These are phyloP conservation scores for Aspergillus hiratsukae DNA, from an alignment of 2,329 filamentous ascomycete genomes.

Conservation along the genomic window DNA sequence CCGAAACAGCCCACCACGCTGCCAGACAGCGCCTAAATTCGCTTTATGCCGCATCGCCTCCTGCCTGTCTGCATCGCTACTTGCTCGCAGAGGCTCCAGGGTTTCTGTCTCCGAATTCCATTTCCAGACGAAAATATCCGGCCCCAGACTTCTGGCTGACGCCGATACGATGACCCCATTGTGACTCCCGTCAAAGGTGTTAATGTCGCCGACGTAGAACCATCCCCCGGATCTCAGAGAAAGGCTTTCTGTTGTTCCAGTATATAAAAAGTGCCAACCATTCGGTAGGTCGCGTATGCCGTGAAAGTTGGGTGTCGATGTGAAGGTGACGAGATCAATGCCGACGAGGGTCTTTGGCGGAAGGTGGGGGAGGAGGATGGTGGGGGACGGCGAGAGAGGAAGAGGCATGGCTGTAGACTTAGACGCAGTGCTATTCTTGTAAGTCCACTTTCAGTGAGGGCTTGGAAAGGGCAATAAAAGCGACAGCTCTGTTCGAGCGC, in stretches of 20 bases:
- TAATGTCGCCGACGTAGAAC: constrained; percentile 49
- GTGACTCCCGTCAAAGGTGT: constrained; percentile 13
- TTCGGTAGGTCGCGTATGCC: constrained; percentile 56
- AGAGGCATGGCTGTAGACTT: constrained; percentile 15
- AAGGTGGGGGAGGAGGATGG: constrained; percentile 42
- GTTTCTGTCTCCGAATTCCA: constrained; percentile 45
- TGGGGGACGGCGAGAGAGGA: constrained; percentile 31
- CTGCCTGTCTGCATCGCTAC: constrained; percentile 38
- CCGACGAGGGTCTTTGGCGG: constrained; percentile 49
- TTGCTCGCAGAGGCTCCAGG: constrained; percentile 28
- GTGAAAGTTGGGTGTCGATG: constrained; percentile 56
- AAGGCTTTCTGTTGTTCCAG: constrained; percentile 53
- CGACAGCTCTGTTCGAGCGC: not conserved
- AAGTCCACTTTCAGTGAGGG: not conserved
- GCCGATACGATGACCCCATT: constrained; percentile 13
- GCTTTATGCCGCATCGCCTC: constrained; percentile 51
- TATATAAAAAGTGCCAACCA: constrained; percentile 60
- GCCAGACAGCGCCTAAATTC: constrained; percentile 55
- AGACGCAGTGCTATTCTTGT: not conserved
- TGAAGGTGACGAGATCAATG: constrained; percentile 56
- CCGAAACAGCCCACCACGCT: constrained; percentile 42
- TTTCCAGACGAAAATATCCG: constrained; percentile 51
- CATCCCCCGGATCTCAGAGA: constrained; percentile 60
- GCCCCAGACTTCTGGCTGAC: constrained; percentile 16
- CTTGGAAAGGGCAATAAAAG: not conserved